Percentiles rank a stretch among this genome's conserved stretches.
These are phyloP conservation scores for Microcyclospora pomicola DNA, from an alignment of 2,329 filamentous ascomycete genomes.

Conservation along the genomic window DNA sequence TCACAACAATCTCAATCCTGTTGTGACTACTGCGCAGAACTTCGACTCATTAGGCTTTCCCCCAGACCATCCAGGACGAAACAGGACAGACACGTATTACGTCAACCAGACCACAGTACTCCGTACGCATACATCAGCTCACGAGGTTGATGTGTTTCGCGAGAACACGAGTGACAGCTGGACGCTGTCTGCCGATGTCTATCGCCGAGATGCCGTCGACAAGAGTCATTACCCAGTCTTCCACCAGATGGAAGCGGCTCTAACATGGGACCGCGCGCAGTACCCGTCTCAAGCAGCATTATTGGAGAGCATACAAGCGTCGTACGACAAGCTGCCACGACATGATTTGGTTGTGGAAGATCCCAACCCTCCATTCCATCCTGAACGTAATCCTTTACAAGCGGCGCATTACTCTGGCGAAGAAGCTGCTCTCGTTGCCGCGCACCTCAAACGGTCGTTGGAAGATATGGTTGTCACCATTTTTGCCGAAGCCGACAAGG, in stretches of 20 bases:
- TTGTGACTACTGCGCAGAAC: constrained; percentile 75
- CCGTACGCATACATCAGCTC: constrained; percentile 86
- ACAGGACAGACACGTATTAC: constrained; percentile 88
- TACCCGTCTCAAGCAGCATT: constrained; percentile 41
- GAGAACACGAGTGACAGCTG: constrained; percentile 63
- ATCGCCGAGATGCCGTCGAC: constrained; percentile 88
- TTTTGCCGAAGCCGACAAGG: constrained; percentile 62
- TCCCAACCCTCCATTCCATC: constrained; percentile 62
- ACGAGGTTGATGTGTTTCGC: constrained; percentile 72
- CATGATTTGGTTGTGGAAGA: constrained; percentile 72
- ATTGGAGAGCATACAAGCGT: constrained; percentile 51
- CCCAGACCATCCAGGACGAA: constrained; percentile 72
- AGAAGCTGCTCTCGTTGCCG: constrained; percentile 69
- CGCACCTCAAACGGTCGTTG: constrained; percentile 76
- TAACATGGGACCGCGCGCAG: constrained; percentile 65
- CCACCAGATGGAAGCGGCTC: constrained; percentile 95
- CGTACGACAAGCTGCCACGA: constrained; percentile 56
- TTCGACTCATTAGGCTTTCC: constrained; percentile 96
- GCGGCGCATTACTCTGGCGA: constrained; percentile 51
- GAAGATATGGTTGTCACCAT: constrained; percentile 84
- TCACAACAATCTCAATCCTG: constrained; percentile 66
- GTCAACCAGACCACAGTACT: constrained; percentile 72
- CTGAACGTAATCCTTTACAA: constrained; percentile 74
- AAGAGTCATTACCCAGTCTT: constrained; percentile 92
- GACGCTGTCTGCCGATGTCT: constrained; percentile 87